Conservation (phyloP, 1,284 basidiomycete species). For the Puccinia polysora region DNA sequence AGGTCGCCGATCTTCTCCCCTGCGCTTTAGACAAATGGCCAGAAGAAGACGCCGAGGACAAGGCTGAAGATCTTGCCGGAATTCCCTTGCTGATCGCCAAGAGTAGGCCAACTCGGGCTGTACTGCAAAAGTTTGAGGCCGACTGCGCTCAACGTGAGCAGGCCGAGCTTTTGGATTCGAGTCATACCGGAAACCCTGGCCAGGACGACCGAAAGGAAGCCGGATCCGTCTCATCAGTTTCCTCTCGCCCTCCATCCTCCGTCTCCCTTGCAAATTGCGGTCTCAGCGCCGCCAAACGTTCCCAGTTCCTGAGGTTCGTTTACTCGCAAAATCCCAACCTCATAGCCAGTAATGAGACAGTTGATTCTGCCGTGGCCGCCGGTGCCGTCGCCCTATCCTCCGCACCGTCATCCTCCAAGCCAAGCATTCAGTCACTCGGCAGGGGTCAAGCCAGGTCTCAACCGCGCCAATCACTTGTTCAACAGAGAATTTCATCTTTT, state of each 20-base stretch:
- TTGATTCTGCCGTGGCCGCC: constrained; percentile 34
- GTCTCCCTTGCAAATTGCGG: constrained; percentile 27
- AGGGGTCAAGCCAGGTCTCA: not conserved
- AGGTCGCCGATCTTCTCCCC: constrained; percentile 22
- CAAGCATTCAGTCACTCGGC: not conserved
- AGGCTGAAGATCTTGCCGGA: constrained; percentile 29
- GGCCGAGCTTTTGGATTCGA: not conserved
- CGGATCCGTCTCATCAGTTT: not conserved
- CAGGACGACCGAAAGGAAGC: not conserved
- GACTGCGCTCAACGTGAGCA: constrained; percentile 18
- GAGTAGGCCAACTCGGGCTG: constrained; percentile 28
- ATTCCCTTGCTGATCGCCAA: constrained; percentile 43
- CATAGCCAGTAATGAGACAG: constrained; percentile 1
- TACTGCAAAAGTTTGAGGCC: constrained; percentile 31
- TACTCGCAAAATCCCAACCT: constrained; percentile 39
- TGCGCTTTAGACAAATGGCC: constrained; percentile 22
- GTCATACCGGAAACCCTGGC: not conserved
- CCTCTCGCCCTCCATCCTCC: not conserved
- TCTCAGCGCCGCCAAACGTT: constrained; percentile 32
- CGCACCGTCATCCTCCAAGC: constrained; percentile 8
- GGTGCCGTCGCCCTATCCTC: constrained; percentile 27
- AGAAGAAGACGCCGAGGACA: constrained; percentile 38
- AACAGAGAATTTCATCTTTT: constrained; percentile 39
- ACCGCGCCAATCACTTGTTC: constrained; percentile 23
- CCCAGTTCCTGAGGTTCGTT: constrained; percentile 38